Evolutionary conservation across 225 moss, liverwort and hornwort genomes (phyloP).

Genomic region (Antitrichia curtipendula): DNA sequence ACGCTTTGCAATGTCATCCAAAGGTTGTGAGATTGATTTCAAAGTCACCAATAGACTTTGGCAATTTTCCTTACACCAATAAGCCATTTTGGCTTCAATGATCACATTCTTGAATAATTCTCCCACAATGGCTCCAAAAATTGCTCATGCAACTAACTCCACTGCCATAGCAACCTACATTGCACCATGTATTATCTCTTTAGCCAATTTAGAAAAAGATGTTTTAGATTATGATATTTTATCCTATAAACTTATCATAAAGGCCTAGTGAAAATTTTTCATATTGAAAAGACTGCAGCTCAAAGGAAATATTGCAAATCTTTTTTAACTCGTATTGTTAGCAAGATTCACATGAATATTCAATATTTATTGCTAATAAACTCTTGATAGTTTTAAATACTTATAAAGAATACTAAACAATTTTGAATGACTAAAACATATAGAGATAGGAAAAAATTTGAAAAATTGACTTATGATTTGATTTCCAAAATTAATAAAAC

Average conservation of each 20-base stretch:
- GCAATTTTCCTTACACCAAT: not conserved
- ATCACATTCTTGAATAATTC: not conserved
- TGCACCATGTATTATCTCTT: too few species aligned
- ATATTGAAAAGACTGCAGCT: not conserved
- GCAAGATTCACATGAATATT: fast-evolving
- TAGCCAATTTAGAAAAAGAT: not conserved
- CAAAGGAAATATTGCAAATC: not conserved
- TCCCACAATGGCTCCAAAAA: not conserved
- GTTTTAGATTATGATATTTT: not conserved
- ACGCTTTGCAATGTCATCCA: not conserved
- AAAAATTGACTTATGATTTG: not conserved
- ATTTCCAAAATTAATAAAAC: not conserved
- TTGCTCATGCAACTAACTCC: not conserved
- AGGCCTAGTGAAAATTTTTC: too few species aligned
- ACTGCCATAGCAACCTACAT: not conserved
- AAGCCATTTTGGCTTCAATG: not conserved
- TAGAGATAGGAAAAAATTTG: not conserved
- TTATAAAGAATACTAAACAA: not conserved
- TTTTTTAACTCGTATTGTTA: not conserved
- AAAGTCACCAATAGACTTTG: not conserved
- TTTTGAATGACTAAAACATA: not conserved
- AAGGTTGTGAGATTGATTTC: not conserved
- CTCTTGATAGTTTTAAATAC: not conserved
- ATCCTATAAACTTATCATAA: too few species aligned
- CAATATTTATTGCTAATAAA: fast-evolving